Evolutionary conservation across 495 filamentous ascomycete genomes (phyloP).

Genomic region (Neurospora sp.): DNA sequence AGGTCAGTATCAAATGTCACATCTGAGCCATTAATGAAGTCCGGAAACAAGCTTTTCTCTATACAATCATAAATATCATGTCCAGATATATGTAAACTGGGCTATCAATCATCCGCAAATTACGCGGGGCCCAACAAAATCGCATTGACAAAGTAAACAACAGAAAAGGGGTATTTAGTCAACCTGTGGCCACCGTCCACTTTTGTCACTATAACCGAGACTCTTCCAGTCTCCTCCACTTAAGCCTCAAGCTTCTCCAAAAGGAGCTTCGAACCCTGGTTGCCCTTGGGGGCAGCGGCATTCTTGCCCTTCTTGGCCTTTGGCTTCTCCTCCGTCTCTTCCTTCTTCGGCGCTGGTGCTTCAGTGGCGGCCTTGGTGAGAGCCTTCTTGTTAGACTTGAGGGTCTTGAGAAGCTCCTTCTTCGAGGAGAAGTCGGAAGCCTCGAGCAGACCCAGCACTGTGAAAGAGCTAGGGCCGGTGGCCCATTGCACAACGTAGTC

Average conservation of each 20-base stretch:
- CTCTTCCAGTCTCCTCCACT: not conserved
- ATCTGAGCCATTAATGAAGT: not conserved
- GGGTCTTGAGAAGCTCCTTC: conserved; percentile 50
- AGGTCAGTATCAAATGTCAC: not conserved
- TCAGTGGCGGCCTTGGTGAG: conserved; percentile 40
- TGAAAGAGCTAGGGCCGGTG: conserved; percentile 68
- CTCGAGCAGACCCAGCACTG: conserved; percentile 71
- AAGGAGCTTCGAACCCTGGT: conserved; percentile 37
- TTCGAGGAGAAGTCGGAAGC: conserved; percentile 62
- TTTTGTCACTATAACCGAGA: not conserved
- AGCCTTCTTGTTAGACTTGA: conserved; percentile 49
- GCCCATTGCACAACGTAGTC: conserved; percentile 78
- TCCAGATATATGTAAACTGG: conserved; percentile 2
- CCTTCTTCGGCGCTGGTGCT: conserved; percentile 27
- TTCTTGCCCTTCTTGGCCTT: conserved; percentile 19
- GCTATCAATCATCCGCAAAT: not conserved
- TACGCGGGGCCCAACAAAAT: not conserved
- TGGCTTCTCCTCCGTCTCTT: conserved; percentile 21
- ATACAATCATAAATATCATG: not conserved
- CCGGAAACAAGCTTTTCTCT: not conserved
- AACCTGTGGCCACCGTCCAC: not conserved
- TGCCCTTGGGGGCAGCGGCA: conserved; percentile 26
- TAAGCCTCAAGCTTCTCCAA: not conserved
- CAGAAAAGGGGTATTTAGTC: not conserved
- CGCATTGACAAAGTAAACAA: not conserved